Evolutionary conservation across 257 asterid genomes (phyloP), one percentile per base, ranked within the genome.

Genomic region (Paulownia fortunei): DNA sequence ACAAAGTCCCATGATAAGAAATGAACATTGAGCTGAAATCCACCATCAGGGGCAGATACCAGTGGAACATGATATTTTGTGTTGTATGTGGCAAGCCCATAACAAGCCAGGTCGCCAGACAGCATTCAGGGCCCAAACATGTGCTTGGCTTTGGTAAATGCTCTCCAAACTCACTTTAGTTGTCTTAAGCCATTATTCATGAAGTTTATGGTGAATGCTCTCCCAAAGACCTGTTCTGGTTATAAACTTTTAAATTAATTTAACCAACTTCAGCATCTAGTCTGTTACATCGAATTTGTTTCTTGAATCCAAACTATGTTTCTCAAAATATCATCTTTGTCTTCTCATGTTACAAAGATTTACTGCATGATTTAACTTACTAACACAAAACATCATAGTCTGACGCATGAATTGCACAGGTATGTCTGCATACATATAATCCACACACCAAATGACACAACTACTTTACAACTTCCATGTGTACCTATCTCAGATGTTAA

Each of bases 341-440:
- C 39, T 74, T 34, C 51, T 69, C 60, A 46, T 42, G 59, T 55
- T 44, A 46, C 46, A 11, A 41, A 36, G 73, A 42, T 69, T 41
- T 42, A 18, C 32, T 37, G 51, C 47, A 8, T 21, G n/a, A 46
- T 16, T 62, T 21, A 62, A 30, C 39, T 39, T n/a, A 61, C 32
- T 30, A 13, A 15, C 37, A 44, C 12, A 27, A 44, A 39, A 6
- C 15, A 46, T 27, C 73, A 8, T 2, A 66, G 4, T 27, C 36
- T 4, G 52, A 76, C 13, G 42, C 19, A 52, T 51, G 64, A 24
- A 65, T 37, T 52, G n/a, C 4, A 24, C 73, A 68, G 41, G 24
- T 8, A 36, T n/a, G n/a, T n/a, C n/a, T n/a, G n/a, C n/a, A n/a
- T 0, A n/a, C 61, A 69, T 16, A 34, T 37, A 71, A 41, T 46